Percentiles rank a stretch among this genome's conserved stretches.
Conservation (phyloP, 176 grass and related monocot genomes). For the Oryza nivara region DNA sequence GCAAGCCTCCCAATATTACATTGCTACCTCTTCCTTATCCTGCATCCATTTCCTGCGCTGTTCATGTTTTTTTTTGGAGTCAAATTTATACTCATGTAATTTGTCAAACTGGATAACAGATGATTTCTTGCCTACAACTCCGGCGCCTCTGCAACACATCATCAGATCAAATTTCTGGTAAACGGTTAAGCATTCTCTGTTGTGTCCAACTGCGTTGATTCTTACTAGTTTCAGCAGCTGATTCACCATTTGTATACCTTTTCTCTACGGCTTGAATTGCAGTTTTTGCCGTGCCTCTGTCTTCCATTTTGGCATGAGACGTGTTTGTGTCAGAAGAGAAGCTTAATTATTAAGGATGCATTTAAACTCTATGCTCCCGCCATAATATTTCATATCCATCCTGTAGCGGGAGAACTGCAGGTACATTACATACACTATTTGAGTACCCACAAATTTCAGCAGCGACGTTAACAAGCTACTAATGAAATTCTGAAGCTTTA, state of each 20-base stretch:
- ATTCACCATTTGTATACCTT: too few relatives aligned
- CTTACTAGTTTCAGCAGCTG: too few relatives aligned
- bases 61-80: neutral
- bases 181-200: too few relatives aligned
- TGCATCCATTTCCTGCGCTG: neutral
- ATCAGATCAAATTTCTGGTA: too few relatives aligned
- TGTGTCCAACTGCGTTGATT: too few relatives aligned
- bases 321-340: constrained; percentile 45
- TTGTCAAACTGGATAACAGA: neutral
- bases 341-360: constrained; percentile 46
- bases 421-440: constrained; percentile 16
- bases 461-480: too few relatives aligned
- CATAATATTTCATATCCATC: constrained; percentile 46
- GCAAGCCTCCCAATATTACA: too few relatives aligned
- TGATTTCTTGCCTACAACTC: too few relatives aligned
- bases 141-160: too few relatives aligned
- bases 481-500: too few relatives aligned
- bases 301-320: constrained; percentile 46
- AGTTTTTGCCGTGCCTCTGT: constrained; percentile 59
- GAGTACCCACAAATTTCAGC: too few relatives aligned
- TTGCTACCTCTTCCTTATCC: too few relatives aligned
- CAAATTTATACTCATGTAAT: neutral
- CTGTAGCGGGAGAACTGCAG: constrained; percentile 55
- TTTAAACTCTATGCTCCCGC: constrained; percentile 54
- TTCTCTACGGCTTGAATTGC: constrained; percentile 16